Conservation (phyloP, 768 basidiomycete species). For the Podaxis sp. region DNA sequence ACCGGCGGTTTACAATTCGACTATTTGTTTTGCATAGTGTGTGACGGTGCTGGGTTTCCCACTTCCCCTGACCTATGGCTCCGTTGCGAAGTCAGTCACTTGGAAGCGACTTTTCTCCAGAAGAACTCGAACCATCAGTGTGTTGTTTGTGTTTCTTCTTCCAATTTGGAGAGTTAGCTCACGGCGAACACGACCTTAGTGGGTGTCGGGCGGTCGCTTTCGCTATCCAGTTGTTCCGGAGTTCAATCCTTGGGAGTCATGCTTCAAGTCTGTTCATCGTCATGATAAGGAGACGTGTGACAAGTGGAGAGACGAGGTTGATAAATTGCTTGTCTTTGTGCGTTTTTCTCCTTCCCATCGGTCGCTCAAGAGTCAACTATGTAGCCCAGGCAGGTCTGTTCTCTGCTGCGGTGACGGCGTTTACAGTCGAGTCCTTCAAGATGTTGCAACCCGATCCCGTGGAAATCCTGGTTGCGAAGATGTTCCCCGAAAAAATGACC, state of each 20-base stretch:
- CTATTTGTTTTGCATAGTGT: too few species aligned
- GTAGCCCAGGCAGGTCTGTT: constrained; percentile 24
- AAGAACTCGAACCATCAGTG: constrained; percentile 6
- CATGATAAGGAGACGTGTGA: constrained; percentile 16
- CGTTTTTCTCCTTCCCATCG: not conserved
- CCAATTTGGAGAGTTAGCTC: not conserved
- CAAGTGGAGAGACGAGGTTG: constrained; percentile 18
- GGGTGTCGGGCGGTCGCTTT: constrained; percentile 4
- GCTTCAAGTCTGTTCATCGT: constrained; percentile 3
- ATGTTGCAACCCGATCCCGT: constrained; percentile 23
- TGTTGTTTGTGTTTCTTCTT: not conserved
- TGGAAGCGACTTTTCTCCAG: constrained; percentile 5
- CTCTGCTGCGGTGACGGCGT: constrained; percentile 26
- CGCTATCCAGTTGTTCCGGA: not conserved
- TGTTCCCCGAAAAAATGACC: constrained; percentile 15
- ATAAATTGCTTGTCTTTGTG: constrained; percentile 17
- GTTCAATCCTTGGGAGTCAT: constrained; percentile 6
- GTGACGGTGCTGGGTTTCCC: not conserved
- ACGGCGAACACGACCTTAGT: not conserved
- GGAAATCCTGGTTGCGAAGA: constrained; percentile 13
- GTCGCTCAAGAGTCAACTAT: not conserved
- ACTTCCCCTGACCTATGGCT: not conserved
- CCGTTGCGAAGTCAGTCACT: not conserved
- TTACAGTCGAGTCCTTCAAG: constrained; percentile 24
- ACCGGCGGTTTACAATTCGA: too few species aligned